Evolutionary conservation across 352 stramenopile genomes (phyloP).

Genomic region (Thraustotheca clavata): DNA sequence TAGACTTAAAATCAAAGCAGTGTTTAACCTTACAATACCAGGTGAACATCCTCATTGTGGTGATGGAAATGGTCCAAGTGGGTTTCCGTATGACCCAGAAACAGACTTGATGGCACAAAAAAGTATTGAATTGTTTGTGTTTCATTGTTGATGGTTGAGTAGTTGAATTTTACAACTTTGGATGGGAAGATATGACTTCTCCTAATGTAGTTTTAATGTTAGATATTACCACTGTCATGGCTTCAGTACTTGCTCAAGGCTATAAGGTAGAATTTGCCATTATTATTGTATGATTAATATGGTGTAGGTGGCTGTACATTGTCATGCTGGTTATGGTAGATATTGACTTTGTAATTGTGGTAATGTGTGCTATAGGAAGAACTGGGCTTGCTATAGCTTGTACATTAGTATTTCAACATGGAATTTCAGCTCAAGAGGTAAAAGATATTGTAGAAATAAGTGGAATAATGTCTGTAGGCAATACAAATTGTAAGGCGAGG

Average conservation of each 20-base stretch:
- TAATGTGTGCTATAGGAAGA: constrained; percentile 22
- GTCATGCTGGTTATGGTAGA: constrained; percentile 75
- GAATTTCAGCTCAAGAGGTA: constrained; percentile 44
- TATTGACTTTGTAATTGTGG: background rate
- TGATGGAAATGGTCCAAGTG: constrained; percentile 58
- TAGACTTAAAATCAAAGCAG: constrained; percentile 70
- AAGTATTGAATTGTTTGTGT: constrained; percentile 35
- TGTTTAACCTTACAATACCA: constrained; percentile 87
- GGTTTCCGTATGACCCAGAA: constrained; percentile 86
- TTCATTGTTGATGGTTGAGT: background rate
- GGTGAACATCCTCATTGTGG: constrained; percentile 88
- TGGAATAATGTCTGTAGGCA: constrained; percentile 21
- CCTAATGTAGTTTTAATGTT: constrained; percentile 78
- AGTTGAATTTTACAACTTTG: constrained; percentile 89
- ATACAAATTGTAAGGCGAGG: constrained; percentile 69
- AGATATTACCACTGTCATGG: constrained; percentile 82
- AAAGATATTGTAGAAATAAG: background rate
- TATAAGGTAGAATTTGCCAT: constrained; percentile 34
- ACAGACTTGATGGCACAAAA: constrained; percentile 78
- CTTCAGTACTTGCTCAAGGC: constrained; percentile 55
- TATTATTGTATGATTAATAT: background rate
- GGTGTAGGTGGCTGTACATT: constrained; percentile 75
- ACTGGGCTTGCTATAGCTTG: constrained; percentile 84
- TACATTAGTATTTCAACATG: constrained; percentile 76
- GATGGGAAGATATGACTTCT: constrained; percentile 90